phyloP scores from a whole-genome alignment of 768 basidiomycete species.

The Coprinopsis marcescibilis region DNA sequence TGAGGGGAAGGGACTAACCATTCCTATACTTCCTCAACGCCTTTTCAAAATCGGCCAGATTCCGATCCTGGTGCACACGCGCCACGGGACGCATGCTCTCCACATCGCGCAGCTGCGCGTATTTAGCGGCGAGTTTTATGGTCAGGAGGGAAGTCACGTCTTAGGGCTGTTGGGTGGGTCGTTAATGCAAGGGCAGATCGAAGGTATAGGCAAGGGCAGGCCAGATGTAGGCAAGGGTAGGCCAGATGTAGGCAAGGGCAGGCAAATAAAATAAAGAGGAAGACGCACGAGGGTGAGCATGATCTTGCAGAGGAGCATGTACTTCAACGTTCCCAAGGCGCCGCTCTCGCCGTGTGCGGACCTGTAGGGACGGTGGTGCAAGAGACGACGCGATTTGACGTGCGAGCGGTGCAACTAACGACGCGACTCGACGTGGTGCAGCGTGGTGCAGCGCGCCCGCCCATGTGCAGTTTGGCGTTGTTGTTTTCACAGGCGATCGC shows the following conservation, averaged over 20 bases:
- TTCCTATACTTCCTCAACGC: conserved; percentile 82
- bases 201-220: too few species aligned
- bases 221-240: too few species aligned
- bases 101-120: conserved; percentile 82
- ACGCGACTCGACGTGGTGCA: conserved; percentile 72
- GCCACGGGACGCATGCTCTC: conserved; percentile 96
- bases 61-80: conserved; percentile 86
- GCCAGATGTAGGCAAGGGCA: neutral
- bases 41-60: conserved; percentile 84
- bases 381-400: conserved; percentile 94
- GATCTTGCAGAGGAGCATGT: conserved; percentile 97
- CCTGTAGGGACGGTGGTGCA: conserved; percentile 92
- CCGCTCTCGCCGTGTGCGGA: conserved; percentile 53
- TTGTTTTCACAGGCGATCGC: conserved; percentile 32
- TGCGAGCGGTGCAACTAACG: conserved; percentile 97
- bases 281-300: conserved; percentile 86
- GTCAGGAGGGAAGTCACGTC: conserved; percentile 84
- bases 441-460: too few species aligned
- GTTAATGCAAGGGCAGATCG: neutral
- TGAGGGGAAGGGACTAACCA: conserved; percentile 33
- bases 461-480: too few species aligned
- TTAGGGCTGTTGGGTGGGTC: conserved; percentile 67
- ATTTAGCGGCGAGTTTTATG: conserved; percentile 84
- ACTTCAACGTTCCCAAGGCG: conserved; percentile 86
- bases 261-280: neutral